Evolutionary conservation across 192 early-diverging fungal species (phyloP).

Genomic region (Entomortierella chlamydospora): DNA sequence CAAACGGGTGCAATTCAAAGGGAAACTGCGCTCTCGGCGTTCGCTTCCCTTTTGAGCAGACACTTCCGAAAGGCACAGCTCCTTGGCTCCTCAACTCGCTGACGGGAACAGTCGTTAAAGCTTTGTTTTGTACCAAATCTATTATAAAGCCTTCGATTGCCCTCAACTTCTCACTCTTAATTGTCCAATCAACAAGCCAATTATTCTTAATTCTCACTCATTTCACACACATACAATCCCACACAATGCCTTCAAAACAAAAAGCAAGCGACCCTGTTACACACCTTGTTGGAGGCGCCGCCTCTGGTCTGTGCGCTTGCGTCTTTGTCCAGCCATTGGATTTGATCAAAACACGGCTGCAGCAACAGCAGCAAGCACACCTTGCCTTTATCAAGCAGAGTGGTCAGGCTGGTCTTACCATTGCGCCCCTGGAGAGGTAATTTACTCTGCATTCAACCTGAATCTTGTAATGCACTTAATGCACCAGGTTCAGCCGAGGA

Average conservation of each 20-base stretch:
- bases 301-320: slow-evolving; percentile 83
- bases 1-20: not conserved
- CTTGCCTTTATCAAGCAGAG: slow-evolving; percentile 61
- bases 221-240: not conserved
- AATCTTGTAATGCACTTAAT: no score
- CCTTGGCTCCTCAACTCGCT: not conserved
- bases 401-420: slow-evolving; percentile 55
- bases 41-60: not conserved
- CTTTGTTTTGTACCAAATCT: not conserved
- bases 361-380: slow-evolving; percentile 72
- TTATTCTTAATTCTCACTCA: no score
- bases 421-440: slow-evolving; percentile 63
- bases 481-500: no score
- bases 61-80: not conserved
- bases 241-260: slow-evolving; percentile 37
- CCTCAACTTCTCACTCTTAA: no score
- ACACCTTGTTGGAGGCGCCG: slow-evolving; percentile 81
- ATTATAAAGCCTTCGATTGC: no score
- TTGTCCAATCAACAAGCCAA: no score
- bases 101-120: no score
- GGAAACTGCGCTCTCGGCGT: not conserved
- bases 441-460: not conserved
- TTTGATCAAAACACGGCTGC: slow-evolving; percentile 83
- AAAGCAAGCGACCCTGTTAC: slow-evolving; percentile 58
- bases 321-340: slow-evolving; percentile 91